A percentile compares a stretch with the other conserved stretches of the same genome.
These are phyloP conservation scores for Bertia moriformis DNA, from an alignment of 2,329 filamentous ascomycete genomes.

Conservation along the genomic window DNA sequence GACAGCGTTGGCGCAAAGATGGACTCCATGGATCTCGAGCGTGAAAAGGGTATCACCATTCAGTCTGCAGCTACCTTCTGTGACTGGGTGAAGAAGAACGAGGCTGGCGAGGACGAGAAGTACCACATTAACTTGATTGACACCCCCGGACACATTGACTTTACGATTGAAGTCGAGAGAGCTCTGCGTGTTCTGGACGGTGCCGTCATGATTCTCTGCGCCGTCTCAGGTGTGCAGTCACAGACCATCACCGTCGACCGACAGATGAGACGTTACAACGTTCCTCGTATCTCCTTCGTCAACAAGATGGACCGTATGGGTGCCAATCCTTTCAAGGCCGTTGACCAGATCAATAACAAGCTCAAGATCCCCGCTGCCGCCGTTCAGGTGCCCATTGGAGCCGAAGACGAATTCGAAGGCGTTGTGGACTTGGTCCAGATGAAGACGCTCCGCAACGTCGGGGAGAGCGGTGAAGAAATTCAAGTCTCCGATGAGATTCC, in stretches of 20 bases:
- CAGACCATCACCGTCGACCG: constrained; percentile 97
- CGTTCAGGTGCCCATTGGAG: constrained; percentile 84
- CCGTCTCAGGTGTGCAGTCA: constrained; percentile 90
- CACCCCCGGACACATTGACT: constrained; percentile 96
- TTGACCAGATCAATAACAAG: constrained; percentile 95
- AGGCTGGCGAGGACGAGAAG: constrained; percentile 69
- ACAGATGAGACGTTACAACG: constrained; percentile 97
- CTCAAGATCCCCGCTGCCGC: constrained; percentile 85
- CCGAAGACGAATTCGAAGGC: constrained; percentile 80
- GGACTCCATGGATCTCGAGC: constrained; percentile 98
- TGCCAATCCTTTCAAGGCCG: constrained; percentile 90
- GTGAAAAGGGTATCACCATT: constrained; percentile 97
- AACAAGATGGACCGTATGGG: constrained; percentile 99
- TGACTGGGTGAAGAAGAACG: constrained; percentile 74
- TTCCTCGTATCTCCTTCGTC: constrained; percentile 87
- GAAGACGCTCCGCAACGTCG: constrained; percentile 87
- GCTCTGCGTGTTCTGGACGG: constrained; percentile 89
- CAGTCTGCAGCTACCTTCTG: constrained; percentile 96
- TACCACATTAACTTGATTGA: constrained; percentile 99
- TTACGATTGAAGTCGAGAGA: constrained; percentile 95
- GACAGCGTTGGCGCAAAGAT: constrained; percentile 96
- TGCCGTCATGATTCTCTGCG: constrained; percentile 95
- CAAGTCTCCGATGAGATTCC: constrained; percentile 69
- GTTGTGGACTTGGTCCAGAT: constrained; percentile 86
- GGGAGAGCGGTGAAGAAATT: constrained; percentile 64